These are phyloP conservation scores for Moniliella sp. DNA, from an alignment of 1,284 basidiomycete genomes.

Conservation along the genomic window DNA sequence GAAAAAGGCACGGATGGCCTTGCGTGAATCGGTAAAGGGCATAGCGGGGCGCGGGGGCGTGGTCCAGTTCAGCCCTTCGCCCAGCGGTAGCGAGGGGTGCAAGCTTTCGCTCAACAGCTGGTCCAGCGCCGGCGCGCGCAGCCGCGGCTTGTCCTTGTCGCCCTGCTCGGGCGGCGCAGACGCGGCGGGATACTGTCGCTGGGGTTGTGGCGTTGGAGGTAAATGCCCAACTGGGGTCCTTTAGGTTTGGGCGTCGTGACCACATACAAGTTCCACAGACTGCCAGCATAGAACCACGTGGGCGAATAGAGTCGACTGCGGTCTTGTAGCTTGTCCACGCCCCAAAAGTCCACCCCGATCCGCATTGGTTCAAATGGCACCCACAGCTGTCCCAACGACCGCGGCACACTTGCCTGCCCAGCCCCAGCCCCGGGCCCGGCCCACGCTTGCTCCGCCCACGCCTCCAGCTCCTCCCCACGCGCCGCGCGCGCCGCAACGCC, in stretches of 20 bases:
- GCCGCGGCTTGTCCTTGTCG: no score
- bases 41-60: slow-evolving; percentile 3
- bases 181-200: slow-evolving; percentile 37
- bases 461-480: no score
- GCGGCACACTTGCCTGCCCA: no score
- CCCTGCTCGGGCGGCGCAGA: not conserved
- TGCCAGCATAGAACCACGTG: slow-evolving; percentile 40
- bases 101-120: not conserved
- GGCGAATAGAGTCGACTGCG: slow-evolving; percentile 49
- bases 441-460: no score
- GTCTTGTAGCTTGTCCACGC: slow-evolving; percentile 49
- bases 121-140: not conserved
- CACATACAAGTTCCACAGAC: slow-evolving; percentile 64
- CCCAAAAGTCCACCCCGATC: slow-evolving; percentile 71
- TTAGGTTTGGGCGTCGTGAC: slow-evolving; percentile 56
- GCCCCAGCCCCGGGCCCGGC: no score
- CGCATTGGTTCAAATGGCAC: slow-evolving; percentile 21
- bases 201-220: slow-evolving; percentile 62
- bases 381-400: not conserved
- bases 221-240: slow-evolving; percentile 60
- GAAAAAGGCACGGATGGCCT: slow-evolving; percentile 45
- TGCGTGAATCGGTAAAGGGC: slow-evolving; percentile 35
- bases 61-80: no score
- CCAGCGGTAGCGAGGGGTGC: not conserved
- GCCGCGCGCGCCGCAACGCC: no score